These are phyloP conservation scores for Eutypa lata DNA, from an alignment of 2,329 filamentous ascomycete genomes.

Conservation along the genomic window DNA sequence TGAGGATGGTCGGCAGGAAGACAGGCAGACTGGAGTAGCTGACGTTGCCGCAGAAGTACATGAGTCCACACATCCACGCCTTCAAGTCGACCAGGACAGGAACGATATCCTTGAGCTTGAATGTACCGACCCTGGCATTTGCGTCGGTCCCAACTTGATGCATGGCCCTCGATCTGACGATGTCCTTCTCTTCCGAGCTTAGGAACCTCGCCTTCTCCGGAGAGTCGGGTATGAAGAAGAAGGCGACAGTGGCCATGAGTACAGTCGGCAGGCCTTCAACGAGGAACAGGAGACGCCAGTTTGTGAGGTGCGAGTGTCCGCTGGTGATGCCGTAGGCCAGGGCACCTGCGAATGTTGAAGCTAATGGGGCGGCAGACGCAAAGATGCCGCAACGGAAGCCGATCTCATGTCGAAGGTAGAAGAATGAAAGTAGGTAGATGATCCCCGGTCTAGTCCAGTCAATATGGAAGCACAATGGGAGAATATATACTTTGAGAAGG, in stretches of 20 bases:
- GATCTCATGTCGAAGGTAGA: slow-evolving; percentile 22
- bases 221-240: slow-evolving; percentile 72
- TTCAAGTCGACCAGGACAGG: slow-evolving; percentile 62
- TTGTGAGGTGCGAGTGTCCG: slow-evolving; percentile 67
- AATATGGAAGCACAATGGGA: background rate
- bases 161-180: slow-evolving; percentile 66
- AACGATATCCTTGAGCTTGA: slow-evolving; percentile 55
- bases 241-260: slow-evolving; percentile 68
- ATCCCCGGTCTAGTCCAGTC: slow-evolving; percentile 10
- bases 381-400: slow-evolving; percentile 22
- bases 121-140: slow-evolving; percentile 33
- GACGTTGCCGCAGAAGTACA: slow-evolving; percentile 86
- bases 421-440: slow-evolving; percentile 15
- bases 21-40: slow-evolving; percentile 84
- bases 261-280: slow-evolving; percentile 82
- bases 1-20: slow-evolving; percentile 79
- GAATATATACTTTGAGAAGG: background rate
- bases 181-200: slow-evolving; percentile 59
- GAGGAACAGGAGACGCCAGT: slow-evolving; percentile 81
- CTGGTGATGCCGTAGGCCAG: slow-evolving; percentile 77
- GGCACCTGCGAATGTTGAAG: slow-evolving; percentile 76
- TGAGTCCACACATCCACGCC: slow-evolving; percentile 71
- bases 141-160: slow-evolving; percentile 41
- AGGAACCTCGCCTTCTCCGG: slow-evolving; percentile 64
- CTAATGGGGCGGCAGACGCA: slow-evolving; percentile 72